Evolutionary conservation across 192 early-diverging fungal genomes (phyloP), one percentile per base, ranked within the genome.

Genomic region (Linnemannia exigua): DNA sequence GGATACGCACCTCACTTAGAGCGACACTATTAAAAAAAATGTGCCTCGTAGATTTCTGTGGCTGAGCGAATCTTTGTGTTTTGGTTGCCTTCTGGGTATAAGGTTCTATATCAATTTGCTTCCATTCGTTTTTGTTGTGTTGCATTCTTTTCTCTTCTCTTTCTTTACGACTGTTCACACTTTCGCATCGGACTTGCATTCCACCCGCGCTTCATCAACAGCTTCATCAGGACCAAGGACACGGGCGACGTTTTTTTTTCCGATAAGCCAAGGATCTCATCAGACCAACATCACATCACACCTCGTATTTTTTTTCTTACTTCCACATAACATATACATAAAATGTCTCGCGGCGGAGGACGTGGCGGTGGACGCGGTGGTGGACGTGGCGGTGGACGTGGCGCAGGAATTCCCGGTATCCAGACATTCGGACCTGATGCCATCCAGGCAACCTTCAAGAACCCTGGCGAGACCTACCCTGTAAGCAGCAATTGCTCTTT

Each of bases 401-500:
- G 83, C 33, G 66, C 77, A 7, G 75, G 84, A 22, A 74, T 38
- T 11, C 84, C 84, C 31, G 66, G 58, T 14, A 76, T 86, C 17
- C 78, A 68, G 46, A 77, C 76, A 48, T 86, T 77, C 76, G 84
- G 84, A 47, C 84, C 84, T 9, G 84, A 86, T 25, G 84, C 79
- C 12, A 86, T 86, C 73, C 73, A 76, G 9, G 74, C 84, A 8
- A 86, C 84, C 5, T 86, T 86, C 66, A 86, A 79, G 63, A 86
- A 86, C 35, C 84, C 84, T 28, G 84, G 79, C 50, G 84, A 80
- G 33, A 80, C 78, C 25, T 86, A 86, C 22, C 84, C 84, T 44
- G 84, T 86, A 86, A 44, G 72, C 22, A 38, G 38, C 6, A 38
- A 28, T 14, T 4, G 2, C 0, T 48, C 28, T 6, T 50, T 3